Evolutionary conservation across 805 yeast species (phyloP), one percentile per base, ranked within the genome.

Genomic region (Candida incommunis): DNA sequence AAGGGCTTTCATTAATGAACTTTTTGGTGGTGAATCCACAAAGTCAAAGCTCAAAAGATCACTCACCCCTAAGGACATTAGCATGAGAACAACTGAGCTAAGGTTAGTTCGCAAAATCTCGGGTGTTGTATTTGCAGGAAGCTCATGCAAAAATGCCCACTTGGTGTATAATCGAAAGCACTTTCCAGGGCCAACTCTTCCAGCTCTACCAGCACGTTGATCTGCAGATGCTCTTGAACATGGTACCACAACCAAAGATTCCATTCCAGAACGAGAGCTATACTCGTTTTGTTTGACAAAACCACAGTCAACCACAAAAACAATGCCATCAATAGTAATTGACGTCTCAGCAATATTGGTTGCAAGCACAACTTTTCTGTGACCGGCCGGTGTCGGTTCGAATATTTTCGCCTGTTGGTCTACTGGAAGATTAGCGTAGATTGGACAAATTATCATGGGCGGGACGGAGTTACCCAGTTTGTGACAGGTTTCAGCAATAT

Each of bases 331-430:
- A 48, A 92, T 88, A 2, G 98, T 92, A 54, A 92, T 77, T 5
- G 97, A 90, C 0, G 98, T 92, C 62, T 90, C 98, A 0, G 97
- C 98, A 53, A 90, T 92, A 55, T 90, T 90, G 1, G 98, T 92
- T 0, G 98, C 97, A 46, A 92, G 67, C 5, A 92, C 85, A 2
- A 88, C 94, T 59, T 92, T 92, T 44, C 98, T 49, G 16, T 3
- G 37, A 27, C 85, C 85, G 16, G 65, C 61, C 0, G 95, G 95
- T 0, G 96, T 80, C 1, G 94, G 85, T 54, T 84, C 94, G 62
- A 92, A 92, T 41, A 92, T 88, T 50, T 75, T 72, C 23, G 87
- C 74, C 62, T 92, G 98, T 68, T 83, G 74, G 53, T 88, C 96
- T 1, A 94, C 74, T 0, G 97, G 96, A 51, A 90, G 68, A 1